Percentiles rank a stretch among this genome's conserved stretches.
phyloP scores from a whole-genome alignment of 257 asterid species.

The Solanum paucissectum region DNA sequence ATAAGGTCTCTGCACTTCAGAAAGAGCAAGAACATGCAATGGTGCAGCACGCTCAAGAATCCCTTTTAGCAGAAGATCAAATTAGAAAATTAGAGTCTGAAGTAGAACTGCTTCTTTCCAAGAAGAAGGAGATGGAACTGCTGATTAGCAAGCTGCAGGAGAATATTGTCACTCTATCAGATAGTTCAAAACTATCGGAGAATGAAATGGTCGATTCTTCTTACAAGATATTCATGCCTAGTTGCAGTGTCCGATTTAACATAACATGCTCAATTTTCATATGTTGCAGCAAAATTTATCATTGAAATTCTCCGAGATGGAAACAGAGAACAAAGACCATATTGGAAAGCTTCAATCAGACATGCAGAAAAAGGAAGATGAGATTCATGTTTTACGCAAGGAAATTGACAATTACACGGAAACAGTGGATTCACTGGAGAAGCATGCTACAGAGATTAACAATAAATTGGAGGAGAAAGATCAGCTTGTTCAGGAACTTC shows the following conservation, averaged over 20 bases:
- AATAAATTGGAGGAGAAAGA: slow-evolving; percentile 55
- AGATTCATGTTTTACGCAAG: slow-evolving; percentile 40
- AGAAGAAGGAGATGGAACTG: slow-evolving; percentile 56
- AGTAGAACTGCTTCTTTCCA: slow-evolving; percentile 42
- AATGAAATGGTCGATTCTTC: slow-evolving; percentile 54
- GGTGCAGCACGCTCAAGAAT: slow-evolving; percentile 96
- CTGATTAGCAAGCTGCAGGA: slow-evolving; percentile 53
- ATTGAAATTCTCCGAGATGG: slow-evolving; percentile 50
- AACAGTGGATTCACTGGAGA: slow-evolving; percentile 40
- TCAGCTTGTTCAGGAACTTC: slow-evolving; percentile 45
- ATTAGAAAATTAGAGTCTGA: slow-evolving; percentile 65
- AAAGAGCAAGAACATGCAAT: slow-evolving; percentile 73
- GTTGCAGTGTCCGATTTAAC: background rate
- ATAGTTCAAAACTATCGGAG: slow-evolving; percentile 52
- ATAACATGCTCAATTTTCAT: slow-evolving; percentile 10
- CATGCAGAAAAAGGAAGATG: slow-evolving; percentile 53
- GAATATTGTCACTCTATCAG: slow-evolving; percentile 38
- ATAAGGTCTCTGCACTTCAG: slow-evolving; percentile 63
- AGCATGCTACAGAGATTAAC: slow-evolving; percentile 44
- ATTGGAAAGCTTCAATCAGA: slow-evolving; percentile 50
- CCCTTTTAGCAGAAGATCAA: slow-evolving; percentile 68
- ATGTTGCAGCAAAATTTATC: slow-evolving; percentile 67
- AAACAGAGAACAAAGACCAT: slow-evolving; percentile 44
- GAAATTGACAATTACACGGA: slow-evolving; percentile 50
- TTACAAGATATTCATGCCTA: slow-evolving; percentile 10